A percentile compares a stretch with the other conserved stretches of the same genome.
Evolutionary conservation across 1,139 yeast species (phyloP).

Genomic region (Diutina pseudorugosa): DNA sequence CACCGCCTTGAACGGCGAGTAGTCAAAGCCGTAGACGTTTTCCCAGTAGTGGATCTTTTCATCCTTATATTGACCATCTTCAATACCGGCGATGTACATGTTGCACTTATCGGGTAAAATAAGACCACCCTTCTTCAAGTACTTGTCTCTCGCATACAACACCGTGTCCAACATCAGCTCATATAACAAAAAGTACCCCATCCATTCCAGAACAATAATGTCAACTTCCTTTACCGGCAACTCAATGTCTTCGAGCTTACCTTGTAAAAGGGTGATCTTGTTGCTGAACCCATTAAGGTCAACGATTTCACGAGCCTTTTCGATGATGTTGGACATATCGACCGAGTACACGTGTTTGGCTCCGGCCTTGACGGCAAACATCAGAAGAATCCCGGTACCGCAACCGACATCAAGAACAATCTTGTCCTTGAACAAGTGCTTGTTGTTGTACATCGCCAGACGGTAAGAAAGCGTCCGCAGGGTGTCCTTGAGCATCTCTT

Average conservation of each 20-base stretch:
- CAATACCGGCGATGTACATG: slow-evolving; percentile 85
- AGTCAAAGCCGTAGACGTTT: slow-evolving; percentile 94
- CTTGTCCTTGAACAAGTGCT: slow-evolving; percentile 81
- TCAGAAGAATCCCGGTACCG: slow-evolving; percentile 93
- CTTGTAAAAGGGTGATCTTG: slow-evolving; percentile 80
- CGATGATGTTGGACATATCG: slow-evolving; percentile 94
- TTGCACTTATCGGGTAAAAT: slow-evolving; percentile 93
- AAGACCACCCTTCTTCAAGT: slow-evolving; percentile 76
- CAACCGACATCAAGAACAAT: slow-evolving; percentile 97
- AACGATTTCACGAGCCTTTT: slow-evolving; percentile 82
- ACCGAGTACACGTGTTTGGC: slow-evolving; percentile 96
- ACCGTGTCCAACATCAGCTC: slow-evolving; percentile 99
- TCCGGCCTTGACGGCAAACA: slow-evolving; percentile 98
- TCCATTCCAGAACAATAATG: slow-evolving; percentile 96
- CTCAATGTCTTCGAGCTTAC: slow-evolving; percentile 87
- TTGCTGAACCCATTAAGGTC: slow-evolving; percentile 76
- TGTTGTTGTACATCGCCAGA: slow-evolving; percentile 86
- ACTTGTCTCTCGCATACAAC: slow-evolving; percentile 84
- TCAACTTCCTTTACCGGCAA: slow-evolving; percentile 77
- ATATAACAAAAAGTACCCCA: slow-evolving; percentile 94
- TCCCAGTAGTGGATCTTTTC: slow-evolving; percentile 95
- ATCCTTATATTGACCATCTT: slow-evolving; percentile 86
- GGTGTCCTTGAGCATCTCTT: slow-evolving; percentile 95
- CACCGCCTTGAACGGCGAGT: slow-evolving; percentile 54
- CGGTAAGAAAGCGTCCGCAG: slow-evolving; percentile 88